Evolutionary conservation across 2,329 filamentous ascomycete species (phyloP), one percentile per base, ranked within the genome.

Genomic region (Ophiocordyceps polyrhachis-furcata): DNA sequence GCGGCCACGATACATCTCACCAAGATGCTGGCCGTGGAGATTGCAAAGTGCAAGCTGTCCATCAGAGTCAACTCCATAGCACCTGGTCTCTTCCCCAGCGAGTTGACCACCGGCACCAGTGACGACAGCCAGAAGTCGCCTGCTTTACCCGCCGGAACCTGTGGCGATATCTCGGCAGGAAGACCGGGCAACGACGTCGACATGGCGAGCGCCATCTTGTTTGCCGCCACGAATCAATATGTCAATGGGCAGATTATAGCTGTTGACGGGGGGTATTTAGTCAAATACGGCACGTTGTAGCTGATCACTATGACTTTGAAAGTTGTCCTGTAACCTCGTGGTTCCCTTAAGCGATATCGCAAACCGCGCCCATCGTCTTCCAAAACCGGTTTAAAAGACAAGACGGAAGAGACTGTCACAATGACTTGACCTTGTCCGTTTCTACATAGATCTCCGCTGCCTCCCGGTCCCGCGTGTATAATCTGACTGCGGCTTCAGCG

Each of bases 11-110:
- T 76, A 49, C 79, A 83, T 51, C 59, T 83, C 44, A 77, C 69
- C 29, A 66, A 76, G 45, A 77, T 83, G 55, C 61, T 83, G 8
- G 76, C 79, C 0, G 63, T 66, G 37, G 79, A 83, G 58, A 56
- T 82, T 8, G 70, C 73, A 0, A 63, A 62, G 47, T 67, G 73
- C 41, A 68, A 71, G 19, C 70, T 81, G 48, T 79, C 76, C 57
- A 67, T 74, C 38, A 83, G 86, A 51, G 70, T 81, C 35, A 72
- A 87, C 55, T 76, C 79, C 32, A 83, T 84, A 49, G 83, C 83
- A 0, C 83, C 83, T 0, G 81, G 81, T 28, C 69, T 82, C 28
- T 73, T 74, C 52, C 79, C 77, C n/a, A 81, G 78, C 55, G 81
- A 83, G 71, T 84, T 83, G 79, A 79, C 76, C 31, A 70, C 74